Base-by-base conservation (phyloP, 805 yeast genomes). In the Candida awuae region DNA sequence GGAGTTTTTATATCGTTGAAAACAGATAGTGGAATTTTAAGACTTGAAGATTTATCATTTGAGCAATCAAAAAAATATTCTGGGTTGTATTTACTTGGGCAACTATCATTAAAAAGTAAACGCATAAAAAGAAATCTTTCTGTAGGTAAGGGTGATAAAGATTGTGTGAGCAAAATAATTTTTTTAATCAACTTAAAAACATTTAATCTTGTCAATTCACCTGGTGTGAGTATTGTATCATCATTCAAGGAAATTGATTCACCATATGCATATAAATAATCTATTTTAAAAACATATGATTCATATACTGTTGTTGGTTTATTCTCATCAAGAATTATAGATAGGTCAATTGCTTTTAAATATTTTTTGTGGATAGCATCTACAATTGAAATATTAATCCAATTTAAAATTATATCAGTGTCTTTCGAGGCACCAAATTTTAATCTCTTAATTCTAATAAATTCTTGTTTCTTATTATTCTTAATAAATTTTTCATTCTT, bases 131-230 rank as follows among this genome's bases (percentile, higher is more conserved):
- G 49, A 37, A 48, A 70, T 39, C 74, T 66, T 29, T 66, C 60
- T 1, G 57, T 54, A 1, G 81, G 80, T 19, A 75, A 49, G 1
- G 72, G 67, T 14, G 72, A 68, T n/a, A 76, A 56, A 0, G 69
- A 59, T 51, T 77, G 83, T 0, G 80, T 73, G 4, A 70, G 53
- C 1, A 73, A 59, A 16, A 77, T 71, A 37, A 77, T 66, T 37
- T 73, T 58, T 49, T 66, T 67, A 63, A 77, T 65, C 34, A 75
- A 47, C 37, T 66, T 70, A 42, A 72, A 75, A 3, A 71, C 61
- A 44, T 65, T 61, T 41, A 60, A 61, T 45, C 75, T 63, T 8
- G 71, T 65, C 22, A 62, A 61, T 18, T 48, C 21, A 60, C 39
- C 25, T 3, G 65, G 45, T 17, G 34, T 23, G 21, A 43, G 43